Evolutionary conservation across 1,139 yeast genomes (phyloP), one percentile per base, ranked within the genome.

Genomic region (Suhomyces bolitotheri): DNA sequence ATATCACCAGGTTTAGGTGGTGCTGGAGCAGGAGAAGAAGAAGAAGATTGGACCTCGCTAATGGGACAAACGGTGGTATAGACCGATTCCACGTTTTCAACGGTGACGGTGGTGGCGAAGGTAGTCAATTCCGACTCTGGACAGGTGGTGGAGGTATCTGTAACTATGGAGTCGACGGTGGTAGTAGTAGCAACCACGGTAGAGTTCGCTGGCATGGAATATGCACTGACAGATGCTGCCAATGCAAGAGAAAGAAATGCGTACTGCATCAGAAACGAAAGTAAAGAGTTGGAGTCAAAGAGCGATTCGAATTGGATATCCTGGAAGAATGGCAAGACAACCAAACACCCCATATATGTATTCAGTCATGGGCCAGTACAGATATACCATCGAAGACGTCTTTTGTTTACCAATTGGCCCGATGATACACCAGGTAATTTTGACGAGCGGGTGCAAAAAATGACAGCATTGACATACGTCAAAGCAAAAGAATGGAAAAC

Each of bases 41-140:
- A 27, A 10, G 39, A 21, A 16, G 35, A 25, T 21, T 45, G 25
- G 26, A 43, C 35, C 25, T 40, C 48, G 22, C 48, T 30, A 4
- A 34, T 25, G 13, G 59, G 59, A 38, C 58, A 53, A 33, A 45
- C 48, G 15, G 58, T 53, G 31, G 56, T 50, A 51, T 45, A 51
- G 28, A 44, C 40, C 25, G 54, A 44, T 11, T 25, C 46, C 21
- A 39, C 46, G 23, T 45, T 51, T 26, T 29, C 31, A 13, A 40
- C 40, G 31, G 58, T 53, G 21, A 40, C 49, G 23, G 49, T 44
- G 38, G 41, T 34, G 27, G 34, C 34, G 27, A 33, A 22, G 29
- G 40, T 39, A 25, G 49, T 39, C 34, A 35, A 32, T 13, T 33
- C 32, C 14, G 46, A 25, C 22, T 45, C 50, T 22, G 51, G 51